Base-by-base conservation (phyloP, 2,329 filamentous ascomycete species). In the Orbilia oligospora region DNA sequence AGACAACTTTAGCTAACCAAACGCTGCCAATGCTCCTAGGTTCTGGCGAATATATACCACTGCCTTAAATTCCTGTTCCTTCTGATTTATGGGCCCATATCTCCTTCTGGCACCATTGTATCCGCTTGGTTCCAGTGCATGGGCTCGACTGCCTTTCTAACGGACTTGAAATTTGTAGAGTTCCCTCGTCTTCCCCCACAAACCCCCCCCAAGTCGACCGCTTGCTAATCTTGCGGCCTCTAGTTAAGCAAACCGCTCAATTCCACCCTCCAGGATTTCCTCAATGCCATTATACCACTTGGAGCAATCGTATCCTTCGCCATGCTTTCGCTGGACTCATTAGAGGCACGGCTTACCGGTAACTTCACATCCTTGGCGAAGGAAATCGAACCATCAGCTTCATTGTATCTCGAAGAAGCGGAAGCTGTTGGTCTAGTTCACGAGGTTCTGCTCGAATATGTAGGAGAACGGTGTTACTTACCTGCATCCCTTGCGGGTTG, bases 51-150 rank as follows among this genome's bases (percentile, higher is more conserved):
- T 83, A 88, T 91, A 51, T 86, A 92, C 46, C 92, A 96, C 82
- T 88, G 91, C 48, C 86, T 96, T 84, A 91, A 93, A 61, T 87
- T 94, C 16, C 85, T 93, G 24, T 92, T 94, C 81, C 88, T 93
- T 80, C 87, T 92, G 20, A 85, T 93, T 38, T 90, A 92, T 80
- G 85, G 88, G 56, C 87, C 88, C 64, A 84, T 86, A 44, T 85
- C 87, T 56, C 88, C 92, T 81, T 86, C 90, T 12, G 86, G 89
- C 16, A 87, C 89, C 18, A 84, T 90, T 5, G 87, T 94, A 18
- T 85, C 89, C 46, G 87, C 89, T 80, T 97, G 93, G 93, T 93
- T 94, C 81, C 85, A 87, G n/a, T 85, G 94, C 63, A 90, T 94
- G 87, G 86, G 88, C 49, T 86, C 89, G 14, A 90, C 89, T 82